These are phyloP conservation scores for Arabidopsis lyrata DNA, from an alignment of 441 rosid genomes.

Conservation along the genomic window DNA sequence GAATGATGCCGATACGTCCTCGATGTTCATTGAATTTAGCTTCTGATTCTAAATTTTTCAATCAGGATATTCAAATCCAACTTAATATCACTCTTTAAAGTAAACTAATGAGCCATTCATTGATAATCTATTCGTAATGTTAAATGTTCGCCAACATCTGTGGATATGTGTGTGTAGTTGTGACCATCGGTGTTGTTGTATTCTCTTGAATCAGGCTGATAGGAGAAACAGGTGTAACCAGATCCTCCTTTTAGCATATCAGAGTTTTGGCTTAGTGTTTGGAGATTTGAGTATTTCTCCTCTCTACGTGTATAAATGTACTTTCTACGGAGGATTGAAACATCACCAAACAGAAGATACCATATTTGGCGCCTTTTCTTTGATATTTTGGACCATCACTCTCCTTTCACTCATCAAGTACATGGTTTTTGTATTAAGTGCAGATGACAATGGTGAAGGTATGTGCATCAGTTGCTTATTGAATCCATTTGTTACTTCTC, in stretches of 20 bases:
- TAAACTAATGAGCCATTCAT: background rate
- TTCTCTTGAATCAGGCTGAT: conserved; percentile 62
- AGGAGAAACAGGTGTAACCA: conserved; percentile 55
- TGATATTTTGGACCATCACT: conserved; percentile 88
- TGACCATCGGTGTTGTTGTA: conserved; percentile 14
- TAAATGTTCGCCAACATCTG: conserved; percentile 7
- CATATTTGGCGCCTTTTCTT: conserved; percentile 78
- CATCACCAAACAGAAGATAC: conserved; percentile 70
- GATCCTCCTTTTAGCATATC: conserved; percentile 73
- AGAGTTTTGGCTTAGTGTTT: conserved; percentile 85
- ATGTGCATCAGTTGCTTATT: conserved; percentile 17
- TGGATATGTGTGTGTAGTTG: background rate
- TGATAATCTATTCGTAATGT: background rate
- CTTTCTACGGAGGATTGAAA: conserved; percentile 70
- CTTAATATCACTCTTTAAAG: conserved; percentile 4
- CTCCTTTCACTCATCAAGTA: conserved; percentile 80
- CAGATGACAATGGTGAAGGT: conserved; percentile 93
- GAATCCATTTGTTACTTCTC: background rate
- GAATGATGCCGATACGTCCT: conserved; percentile 2
- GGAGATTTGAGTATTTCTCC: conserved; percentile 84
- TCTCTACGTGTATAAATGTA: conserved; percentile 76
- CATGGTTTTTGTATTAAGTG: conserved; percentile 60
- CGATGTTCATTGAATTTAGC: conserved; percentile 2
- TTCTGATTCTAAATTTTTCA: background rate
- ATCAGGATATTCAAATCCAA: conserved; percentile 9